Conservation (phyloP, 2,329 filamentous ascomycete genomes). For the Talaromyces atroroseus region DNA sequence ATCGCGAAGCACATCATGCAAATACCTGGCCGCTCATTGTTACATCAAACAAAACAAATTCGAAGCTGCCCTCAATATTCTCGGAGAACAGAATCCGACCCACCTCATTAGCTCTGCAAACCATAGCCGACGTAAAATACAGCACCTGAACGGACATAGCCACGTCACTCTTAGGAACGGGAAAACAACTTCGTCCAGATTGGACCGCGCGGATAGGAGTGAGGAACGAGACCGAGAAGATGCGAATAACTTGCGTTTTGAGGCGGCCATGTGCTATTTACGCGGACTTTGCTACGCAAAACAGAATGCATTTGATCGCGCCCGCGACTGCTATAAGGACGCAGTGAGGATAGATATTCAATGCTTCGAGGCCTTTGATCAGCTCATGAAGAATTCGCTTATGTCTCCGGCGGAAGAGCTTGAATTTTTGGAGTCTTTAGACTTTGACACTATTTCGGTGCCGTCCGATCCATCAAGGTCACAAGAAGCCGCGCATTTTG, state of each 20-base stretch:
- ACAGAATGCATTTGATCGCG: slow-evolving; percentile 93
- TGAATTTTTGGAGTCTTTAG: slow-evolving; percentile 77
- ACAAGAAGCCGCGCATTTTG: slow-evolving; percentile 88
- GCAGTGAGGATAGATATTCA: slow-evolving; percentile 95
- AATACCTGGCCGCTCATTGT: slow-evolving; percentile 90
- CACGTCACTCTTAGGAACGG: slow-evolving; percentile 46
- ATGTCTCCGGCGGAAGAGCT: slow-evolving; percentile 87
- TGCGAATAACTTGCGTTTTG: slow-evolving; percentile 70
- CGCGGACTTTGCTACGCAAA: slow-evolving; percentile 92
- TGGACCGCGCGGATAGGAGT: slow-evolving; percentile 51
- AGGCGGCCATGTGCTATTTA: slow-evolving; percentile 96
- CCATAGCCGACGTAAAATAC: slow-evolving; percentile 64
- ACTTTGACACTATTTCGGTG: slow-evolving; percentile 78
- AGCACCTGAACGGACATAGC: slow-evolving; percentile 54
- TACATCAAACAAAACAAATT: slow-evolving; percentile 87
- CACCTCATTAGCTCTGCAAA: slow-evolving; percentile 67
- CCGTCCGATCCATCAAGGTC: slow-evolving; percentile 60
- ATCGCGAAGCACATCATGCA: slow-evolving; percentile 74
- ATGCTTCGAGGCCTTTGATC: slow-evolving; percentile 96
- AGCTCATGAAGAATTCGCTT: slow-evolving; percentile 93
- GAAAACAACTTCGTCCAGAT: slow-evolving; percentile 41
- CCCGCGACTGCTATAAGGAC: slow-evolving; percentile 97
- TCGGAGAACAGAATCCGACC: slow-evolving; percentile 90
- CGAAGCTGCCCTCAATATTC: slow-evolving; percentile 77
- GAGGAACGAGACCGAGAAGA: slow-evolving; percentile 65